Evolutionary conservation across 179 eudicot species (phyloP), one percentile per base, ranked within the genome.

Genomic region (Dionaea muscipula): DNA sequence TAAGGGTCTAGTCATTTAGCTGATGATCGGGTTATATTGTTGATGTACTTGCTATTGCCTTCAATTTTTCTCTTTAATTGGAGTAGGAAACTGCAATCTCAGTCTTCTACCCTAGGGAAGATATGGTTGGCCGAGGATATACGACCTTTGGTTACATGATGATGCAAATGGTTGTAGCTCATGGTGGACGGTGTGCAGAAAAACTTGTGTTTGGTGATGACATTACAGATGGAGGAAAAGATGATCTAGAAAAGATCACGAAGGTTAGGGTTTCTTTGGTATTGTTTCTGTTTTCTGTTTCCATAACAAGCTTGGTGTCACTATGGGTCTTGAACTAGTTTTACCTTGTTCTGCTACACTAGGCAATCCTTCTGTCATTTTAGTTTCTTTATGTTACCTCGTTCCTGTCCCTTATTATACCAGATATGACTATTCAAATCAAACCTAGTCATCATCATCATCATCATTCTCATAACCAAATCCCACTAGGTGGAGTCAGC

Each of bases 111-210:
- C 94, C 97, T 10, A 75, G 97, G 70, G 97, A 89, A 71, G 95
- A 85, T 57, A 78, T 75, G 79, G 72, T 85, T 45, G 84, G 81
- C 65, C 93, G 76, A 71, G 89, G 86, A 24, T 81, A 79, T 62
- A 76, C 89, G 39, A 85, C 97, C 46, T 78, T 85, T 71, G 95
- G 97, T 65, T 89, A 89, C 75, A 75, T 89, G 93, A 77, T 79
- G 77, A 89, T 89, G 97, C 97, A 89, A 79, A 89, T 89, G 97
- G 86, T 89, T 53, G 95, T 85, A 38, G 94, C 97, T 59, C 97
- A 89, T 73, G 97, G 97, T 39, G 97, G 95, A 24, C 93, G 81
- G 19, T 89, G 95, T 72, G 95, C 97, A 54, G 97, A 89, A 67
- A 85, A 76, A 53, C 65, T 89, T 62, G 81, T 89, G 27, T 85